Percentiles rank a stretch among this genome's conserved stretches.
These are phyloP conservation scores for Lipomyces yamadae DNA, from an alignment of 805 yeast species.

Conservation along the genomic window DNA sequence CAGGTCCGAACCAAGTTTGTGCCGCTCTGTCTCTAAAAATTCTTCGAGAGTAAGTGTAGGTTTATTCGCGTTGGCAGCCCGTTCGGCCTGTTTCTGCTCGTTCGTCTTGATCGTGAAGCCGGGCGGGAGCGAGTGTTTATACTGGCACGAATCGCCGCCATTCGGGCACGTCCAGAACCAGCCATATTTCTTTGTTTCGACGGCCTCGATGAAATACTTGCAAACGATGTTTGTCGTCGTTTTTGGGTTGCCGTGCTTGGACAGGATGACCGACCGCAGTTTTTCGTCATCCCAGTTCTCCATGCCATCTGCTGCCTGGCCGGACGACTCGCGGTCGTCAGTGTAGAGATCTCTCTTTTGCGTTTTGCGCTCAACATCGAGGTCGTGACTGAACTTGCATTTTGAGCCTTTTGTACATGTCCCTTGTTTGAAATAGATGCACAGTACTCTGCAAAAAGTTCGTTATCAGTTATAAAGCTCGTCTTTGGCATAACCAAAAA, in stretches of 20 bases:
- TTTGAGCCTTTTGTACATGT: conserved; percentile 67
- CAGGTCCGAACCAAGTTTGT: conserved; percentile 67
- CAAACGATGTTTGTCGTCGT: conserved; percentile 96
- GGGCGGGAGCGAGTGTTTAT: conserved; percentile 92
- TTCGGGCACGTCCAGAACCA: conserved; percentile 99
- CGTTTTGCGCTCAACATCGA: conserved; percentile 81
- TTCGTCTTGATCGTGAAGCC: conserved; percentile 97
- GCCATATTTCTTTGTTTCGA: conserved; percentile 95
- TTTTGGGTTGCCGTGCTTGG: conserved; percentile 92
- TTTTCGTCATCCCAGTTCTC: conserved; percentile 97
- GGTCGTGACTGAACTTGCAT: conserved; percentile 93
- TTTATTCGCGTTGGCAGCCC: conserved; percentile 77
- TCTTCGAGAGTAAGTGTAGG: conserved; percentile 95
- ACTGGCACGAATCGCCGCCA: conserved; percentile 90
- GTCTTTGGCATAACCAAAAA: neutral
- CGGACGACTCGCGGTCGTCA: conserved; percentile 65
- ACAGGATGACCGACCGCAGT: conserved; percentile 78
- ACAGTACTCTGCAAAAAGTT: conserved; percentile 55
- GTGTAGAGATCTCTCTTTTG: conserved; percentile 91
- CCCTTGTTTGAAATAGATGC: conserved; percentile 87
- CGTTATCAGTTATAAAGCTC: conserved; percentile 4
- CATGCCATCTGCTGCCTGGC: conserved; percentile 73
- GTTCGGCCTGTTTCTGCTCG: conserved; percentile 90
- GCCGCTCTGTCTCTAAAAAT: conserved; percentile 91
- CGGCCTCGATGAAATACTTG: conserved; percentile 93